These are phyloP conservation scores for Vitellaria paradoxa DNA, from an alignment of 179 eudicot genomes.

Conservation along the genomic window DNA sequence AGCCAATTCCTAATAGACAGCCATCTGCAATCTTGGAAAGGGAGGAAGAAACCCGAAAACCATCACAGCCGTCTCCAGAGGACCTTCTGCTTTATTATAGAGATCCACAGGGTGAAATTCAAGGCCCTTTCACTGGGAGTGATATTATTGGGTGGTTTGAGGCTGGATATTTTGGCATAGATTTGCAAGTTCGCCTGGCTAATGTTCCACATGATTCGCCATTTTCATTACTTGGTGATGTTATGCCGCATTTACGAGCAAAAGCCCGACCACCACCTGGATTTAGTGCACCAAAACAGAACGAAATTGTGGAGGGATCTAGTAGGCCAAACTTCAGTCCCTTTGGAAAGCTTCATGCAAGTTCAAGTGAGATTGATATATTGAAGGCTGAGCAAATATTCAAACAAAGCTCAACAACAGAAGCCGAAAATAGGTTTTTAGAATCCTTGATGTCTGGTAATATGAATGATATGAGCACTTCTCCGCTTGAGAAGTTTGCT, in stretches of 20 bases:
- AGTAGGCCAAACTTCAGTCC: slow-evolving; percentile 42
- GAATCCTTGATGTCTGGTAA: slow-evolving; percentile 88
- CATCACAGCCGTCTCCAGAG: slow-evolving; percentile 69
- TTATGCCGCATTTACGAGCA: slow-evolving; percentile 92
- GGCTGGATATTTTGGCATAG: slow-evolving; percentile 93
- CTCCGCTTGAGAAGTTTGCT: slow-evolving; percentile 60
- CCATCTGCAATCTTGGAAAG: slow-evolving; percentile 41
- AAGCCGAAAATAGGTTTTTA: slow-evolving; percentile 79
- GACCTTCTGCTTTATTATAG: slow-evolving; percentile 76
- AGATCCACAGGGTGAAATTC: slow-evolving; percentile 93
- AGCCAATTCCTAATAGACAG: slow-evolving; percentile 46
- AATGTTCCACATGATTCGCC: slow-evolving; percentile 69
- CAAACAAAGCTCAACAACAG: slow-evolving; percentile 46
- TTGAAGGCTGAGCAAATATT: slow-evolving; percentile 51
- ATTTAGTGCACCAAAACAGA: slow-evolving; percentile 60
- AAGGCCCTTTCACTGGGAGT: slow-evolving; percentile 90
- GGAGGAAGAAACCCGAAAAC: slow-evolving; percentile 50
- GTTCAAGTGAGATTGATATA: slow-evolving; percentile 40
- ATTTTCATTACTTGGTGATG: slow-evolving; percentile 77
- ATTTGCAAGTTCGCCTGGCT: slow-evolving; percentile 76
- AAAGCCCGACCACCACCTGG: slow-evolving; percentile 94
- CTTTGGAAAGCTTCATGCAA: slow-evolving; percentile 44
- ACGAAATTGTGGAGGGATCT: slow-evolving; percentile 49
- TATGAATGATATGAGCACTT: slow-evolving; percentile 32
- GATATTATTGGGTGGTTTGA: slow-evolving; percentile 99